Evolutionary conservation across 495 filamentous ascomycete genomes (phyloP), one percentile per base, ranked within the genome.

Genomic region (Xanthoparmelia taractica): DNA sequence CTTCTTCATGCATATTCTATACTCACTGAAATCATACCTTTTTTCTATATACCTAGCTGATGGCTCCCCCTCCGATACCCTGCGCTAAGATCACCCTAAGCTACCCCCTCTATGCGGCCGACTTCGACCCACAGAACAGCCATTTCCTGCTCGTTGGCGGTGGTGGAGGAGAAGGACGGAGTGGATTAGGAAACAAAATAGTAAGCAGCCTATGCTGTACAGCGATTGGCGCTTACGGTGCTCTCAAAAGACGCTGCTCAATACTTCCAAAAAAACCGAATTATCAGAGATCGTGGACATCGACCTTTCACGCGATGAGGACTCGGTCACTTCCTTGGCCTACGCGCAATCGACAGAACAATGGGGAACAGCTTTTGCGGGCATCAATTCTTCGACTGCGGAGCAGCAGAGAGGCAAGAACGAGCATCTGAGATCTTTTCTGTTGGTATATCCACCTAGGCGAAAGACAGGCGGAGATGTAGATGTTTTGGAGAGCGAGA

Each of bases 111-210:
- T 96, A 90, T 73, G 83, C 89, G 25, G 88, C 88, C 66, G 93
- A 91, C 71, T 97, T 97, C 73, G 89, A 94, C 70, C 88, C 90
- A 58, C 80, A 87, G 68, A 84, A 94, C 77, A 82, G 84, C 63
- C 79, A 82, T 64, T 82, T 83, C 56, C 78, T 97, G 36, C 76
- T 96, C 12, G 90, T 96, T n/a, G 93, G 86, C 41, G 93, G 94
- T 34, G 94, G 94, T 57, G 93, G 93, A 64, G 93, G 93, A 25
- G 86, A 91, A 70, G 85, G 87, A 45, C 84, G 86, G 62, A 94
- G 82, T 70, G 94, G 92, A 55, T 90, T 97, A 40, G 84, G 85
- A 36, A 98, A 97, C 75, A 93, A 92, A 75, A 91, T 97, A 72
- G 90, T 87, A 72, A 77, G 83, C 77, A 59, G n/a, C 31, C 52